Evolutionary conservation across 768 basidiomycete genomes (phyloP), one percentile per base, ranked within the genome.

Genomic region (Lactifluus rugatus): DNA sequence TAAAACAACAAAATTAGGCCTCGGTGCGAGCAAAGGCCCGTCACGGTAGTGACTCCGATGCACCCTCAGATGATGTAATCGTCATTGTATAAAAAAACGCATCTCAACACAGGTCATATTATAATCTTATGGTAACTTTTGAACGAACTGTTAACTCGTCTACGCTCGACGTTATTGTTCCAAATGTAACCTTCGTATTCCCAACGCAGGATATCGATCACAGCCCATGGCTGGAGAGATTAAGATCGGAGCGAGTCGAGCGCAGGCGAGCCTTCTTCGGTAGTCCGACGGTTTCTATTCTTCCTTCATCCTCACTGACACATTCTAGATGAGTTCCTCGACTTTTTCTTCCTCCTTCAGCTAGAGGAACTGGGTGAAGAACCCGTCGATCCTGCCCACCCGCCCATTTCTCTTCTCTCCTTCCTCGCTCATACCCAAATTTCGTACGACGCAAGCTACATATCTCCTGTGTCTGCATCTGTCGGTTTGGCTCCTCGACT

Each of bases 1-100:
- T 70, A 96, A 94, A 73, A 81, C 80, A 59, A 84, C 90, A 17
- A 94, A 90, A 71, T 74, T 86, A 13, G 93, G 93, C 0, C 71
- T 96, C 55, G 93, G 93, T 16, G 90, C 92, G 54, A 50, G 21
- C 36, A 53, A 16, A 7, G 3, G 23, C 11, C 47, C 46, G 8
- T 3, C 5, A 31, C 3, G 31, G 31, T 3, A 8, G 3, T 31
- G 31, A 31, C 8, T 34, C 3, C 11, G 34, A 10, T 34, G 34
- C 11, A 31, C 6, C 28, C 28, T 31, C 16, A 5, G 37, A 39
- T 39, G 37, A 39, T 39, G 37, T 54, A 55, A 39, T 19, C 28
- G 13, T 37, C n/a, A n/a, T n/a, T n/a, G n/a, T n/a, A n/a, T n/a
- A n/a, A n/a, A n/a, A n/a, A n/a, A n/a, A n/a, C n/a, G 28, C 28